These are phyloP conservation scores for Daldinia bambusicola DNA, from an alignment of 495 filamentous ascomycete genomes.

Conservation along the genomic window DNA sequence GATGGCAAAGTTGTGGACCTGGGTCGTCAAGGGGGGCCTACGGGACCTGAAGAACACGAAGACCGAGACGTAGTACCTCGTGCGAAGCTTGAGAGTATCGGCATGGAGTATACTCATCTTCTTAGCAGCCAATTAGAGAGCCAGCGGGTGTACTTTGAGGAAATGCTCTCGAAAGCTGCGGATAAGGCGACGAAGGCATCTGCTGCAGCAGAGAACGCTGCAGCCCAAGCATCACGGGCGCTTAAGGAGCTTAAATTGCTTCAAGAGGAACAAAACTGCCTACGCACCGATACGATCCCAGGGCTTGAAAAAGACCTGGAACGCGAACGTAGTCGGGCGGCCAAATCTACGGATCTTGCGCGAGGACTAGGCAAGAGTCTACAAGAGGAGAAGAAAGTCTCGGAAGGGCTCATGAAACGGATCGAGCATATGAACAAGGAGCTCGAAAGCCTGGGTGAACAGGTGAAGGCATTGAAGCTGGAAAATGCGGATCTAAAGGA, in stretches of 20 bases:
- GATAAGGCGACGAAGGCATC: slow-evolving; percentile 87
- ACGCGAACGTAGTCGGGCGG: slow-evolving; percentile 72
- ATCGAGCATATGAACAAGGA: slow-evolving; percentile 74
- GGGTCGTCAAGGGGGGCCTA: slow-evolving; percentile 41
- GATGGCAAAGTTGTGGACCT: slow-evolving; percentile 92
- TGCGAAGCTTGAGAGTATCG: slow-evolving; percentile 91
- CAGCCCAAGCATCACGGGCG: slow-evolving; percentile 62
- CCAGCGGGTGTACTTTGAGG: slow-evolving; percentile 94
- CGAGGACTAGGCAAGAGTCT: slow-evolving; percentile 78
- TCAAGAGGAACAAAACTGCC: slow-evolving; percentile 62
- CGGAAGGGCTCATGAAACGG: slow-evolving; percentile 77
- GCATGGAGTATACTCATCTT: slow-evolving; percentile 92
- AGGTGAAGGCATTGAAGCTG: slow-evolving; percentile 63
- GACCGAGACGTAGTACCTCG: slow-evolving; percentile 81
- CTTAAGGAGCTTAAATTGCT: slow-evolving; percentile 61
- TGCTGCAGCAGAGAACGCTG: slow-evolving; percentile 70
- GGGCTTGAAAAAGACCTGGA: slow-evolving; percentile 74
- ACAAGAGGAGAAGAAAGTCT: slow-evolving; percentile 89
- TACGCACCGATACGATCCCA: slow-evolving; percentile 69
- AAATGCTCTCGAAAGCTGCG: slow-evolving; percentile 87
- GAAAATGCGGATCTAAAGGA: slow-evolving; percentile 76
- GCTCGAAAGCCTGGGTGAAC: slow-evolving; percentile 62
- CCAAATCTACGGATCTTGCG: slow-evolving; percentile 78
- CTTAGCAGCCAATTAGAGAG: slow-evolving; percentile 90
- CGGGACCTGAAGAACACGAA: slow-evolving; percentile 43